Base-by-base conservation (phyloP, 306 rosid genomes). In the Fragaria iinumae region DNA sequence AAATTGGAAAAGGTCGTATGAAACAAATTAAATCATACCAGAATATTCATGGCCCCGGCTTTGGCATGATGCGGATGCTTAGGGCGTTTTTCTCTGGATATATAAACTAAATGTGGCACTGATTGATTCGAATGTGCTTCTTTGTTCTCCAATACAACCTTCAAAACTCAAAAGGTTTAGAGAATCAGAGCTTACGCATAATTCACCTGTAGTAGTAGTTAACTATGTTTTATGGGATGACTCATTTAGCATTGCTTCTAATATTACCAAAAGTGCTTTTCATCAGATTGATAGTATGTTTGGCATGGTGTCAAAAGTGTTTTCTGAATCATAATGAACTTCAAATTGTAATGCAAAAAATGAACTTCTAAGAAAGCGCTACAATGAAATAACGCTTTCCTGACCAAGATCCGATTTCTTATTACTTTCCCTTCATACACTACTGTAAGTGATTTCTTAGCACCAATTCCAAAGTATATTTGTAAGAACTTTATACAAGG, bases 21-120 rank as follows among this genome's bases (percentile, higher is more conserved):
- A 11, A 48, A 32, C 17, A 45, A 0, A 53, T 8, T 1, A 2
- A 64, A 43, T 76, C 64, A 38, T 82, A 93, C 96, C 80, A 93
- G 41, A 47, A 85, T 91, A 63, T 93, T 93, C 96, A 93, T 88
- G 65, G 96, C 96, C 17, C 98, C 93, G 0, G 96, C 98, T 78
- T 93, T 93, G 71, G 85, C 80, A 4, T 80, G 85, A 65, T 93
- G 94, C 17, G 88, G 88, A 72, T 84, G 88, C 2, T 78, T 12
- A 12, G 79, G 86, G 32, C 71, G 79, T 74, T 88, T 93, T 76
- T 93, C 98, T 82, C 96, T 82, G 1, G 91, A 85, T 29, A 88
- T 10, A 56, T 91, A 93, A 3, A 93, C 76, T 60, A 91, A 44
- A 72, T 81, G 90, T 0, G 96, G 94, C 45, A 84, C 48, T 38